These are phyloP conservation scores for Hydrangea macrophylla DNA, from an alignment of 148 eudicot species.

Conservation along the genomic window DNA sequence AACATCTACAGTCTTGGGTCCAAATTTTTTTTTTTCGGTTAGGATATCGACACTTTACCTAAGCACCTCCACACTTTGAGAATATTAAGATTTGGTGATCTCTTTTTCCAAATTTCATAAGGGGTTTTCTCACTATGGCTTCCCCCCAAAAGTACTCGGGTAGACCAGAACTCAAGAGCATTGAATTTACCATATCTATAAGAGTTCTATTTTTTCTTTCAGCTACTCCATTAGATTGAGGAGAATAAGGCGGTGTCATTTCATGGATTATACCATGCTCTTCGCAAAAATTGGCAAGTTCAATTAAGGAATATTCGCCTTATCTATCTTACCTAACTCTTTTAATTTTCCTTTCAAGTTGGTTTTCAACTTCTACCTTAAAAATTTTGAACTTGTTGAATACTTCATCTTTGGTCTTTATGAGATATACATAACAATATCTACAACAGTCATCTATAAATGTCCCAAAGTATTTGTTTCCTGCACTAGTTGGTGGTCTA, in stretches of 20 bases:
- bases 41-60: background rate
- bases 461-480: background rate
- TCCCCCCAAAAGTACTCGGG: background rate
- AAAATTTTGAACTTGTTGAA: too few relatives aligned
- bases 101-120: background rate
- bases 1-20: too few relatives aligned
- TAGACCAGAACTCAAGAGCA: background rate
- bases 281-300: too few relatives aligned
- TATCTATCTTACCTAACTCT: too few relatives aligned
- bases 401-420: background rate
- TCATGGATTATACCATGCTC: too few relatives aligned
- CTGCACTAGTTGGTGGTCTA: slow-evolving; percentile 3
- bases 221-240: too few relatives aligned
- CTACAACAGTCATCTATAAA: background rate
- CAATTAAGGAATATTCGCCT: too few relatives aligned
- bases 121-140: background rate
- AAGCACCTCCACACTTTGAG: background rate
- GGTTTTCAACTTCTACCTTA: too few relatives aligned
- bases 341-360: too few relatives aligned
- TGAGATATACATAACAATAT: background rate
- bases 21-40: background rate
- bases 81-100: background rate
- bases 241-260: too few relatives aligned
- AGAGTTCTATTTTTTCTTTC: too few relatives aligned
- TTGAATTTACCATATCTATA: background rate